Percentiles rank a stretch among this genome's conserved stretches.
Evolutionary conservation across 306 rosid genomes (phyloP).

Genomic region (Vigna hirtella): DNA sequence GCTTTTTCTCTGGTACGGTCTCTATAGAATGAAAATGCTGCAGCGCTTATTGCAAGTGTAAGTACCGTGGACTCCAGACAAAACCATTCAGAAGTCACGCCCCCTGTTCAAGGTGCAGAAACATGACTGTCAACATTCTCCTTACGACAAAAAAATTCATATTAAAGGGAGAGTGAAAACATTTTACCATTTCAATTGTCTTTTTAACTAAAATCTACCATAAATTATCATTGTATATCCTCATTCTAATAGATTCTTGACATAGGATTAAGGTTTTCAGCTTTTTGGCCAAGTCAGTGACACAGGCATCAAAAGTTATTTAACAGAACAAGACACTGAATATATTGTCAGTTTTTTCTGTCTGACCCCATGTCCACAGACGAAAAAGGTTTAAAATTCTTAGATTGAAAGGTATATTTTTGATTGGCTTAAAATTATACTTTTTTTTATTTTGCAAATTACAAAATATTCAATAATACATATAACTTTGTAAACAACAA

Average conservation of each 20-base stretch:
- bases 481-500: neutral
- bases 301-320: neutral
- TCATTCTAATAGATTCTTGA: neutral
- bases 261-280: neutral
- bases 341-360: constrained; percentile 21
- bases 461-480: neutral
- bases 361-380: neutral
- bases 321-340: constrained; percentile 13
- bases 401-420: neutral
- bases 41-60: constrained; percentile 79
- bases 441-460: neutral
- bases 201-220: neutral
- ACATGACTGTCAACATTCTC: constrained; percentile 31
- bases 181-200: neutral
- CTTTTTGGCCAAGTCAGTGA: constrained; percentile 8
- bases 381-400: neutral
- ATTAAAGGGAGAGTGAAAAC: neutral
- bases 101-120: constrained; percentile 74
- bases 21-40: constrained; percentile 81
- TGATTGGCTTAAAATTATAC: constrained; percentile 3
- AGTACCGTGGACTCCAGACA: constrained; percentile 83
- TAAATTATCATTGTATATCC: constrained; percentile 1
- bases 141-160: constrained; percentile 2
- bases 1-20: constrained; percentile 79
- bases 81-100: constrained; percentile 88